phyloP scores from a whole-genome alignment of 2,329 filamentous ascomycete genomes.

The Phyllosticta ampelicida region DNA sequence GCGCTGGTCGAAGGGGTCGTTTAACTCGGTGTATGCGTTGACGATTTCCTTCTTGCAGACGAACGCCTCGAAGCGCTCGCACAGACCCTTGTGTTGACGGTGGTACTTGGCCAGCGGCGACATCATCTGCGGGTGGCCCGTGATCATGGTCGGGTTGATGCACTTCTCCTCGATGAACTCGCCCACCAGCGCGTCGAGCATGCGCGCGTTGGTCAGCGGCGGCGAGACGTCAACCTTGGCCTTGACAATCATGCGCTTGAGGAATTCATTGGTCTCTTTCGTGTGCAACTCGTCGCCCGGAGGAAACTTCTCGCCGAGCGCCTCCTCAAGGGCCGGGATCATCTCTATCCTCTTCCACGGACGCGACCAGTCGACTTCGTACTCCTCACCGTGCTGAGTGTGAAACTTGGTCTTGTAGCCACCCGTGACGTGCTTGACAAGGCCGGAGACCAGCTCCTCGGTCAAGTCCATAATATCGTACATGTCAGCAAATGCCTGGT shows the following conservation, averaged over 20 bases:
- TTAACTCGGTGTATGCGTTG: conserved; percentile 96
- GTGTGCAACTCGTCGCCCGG: conserved; percentile 83
- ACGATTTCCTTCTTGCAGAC: conserved; percentile 96
- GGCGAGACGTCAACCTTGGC: conserved; percentile 81
- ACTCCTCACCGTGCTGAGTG: conserved; percentile 74
- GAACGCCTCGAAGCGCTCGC: conserved; percentile 95
- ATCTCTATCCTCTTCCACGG: conserved; percentile 93
- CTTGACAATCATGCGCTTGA: conserved; percentile 76
- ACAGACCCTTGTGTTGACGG: conserved; percentile 68
- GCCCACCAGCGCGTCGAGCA: conserved; percentile 84
- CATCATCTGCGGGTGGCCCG: conserved; percentile 77
- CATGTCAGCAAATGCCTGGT: conserved; percentile 64
- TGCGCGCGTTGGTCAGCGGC: conserved; percentile 84
- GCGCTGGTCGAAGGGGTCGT: conserved; percentile 91
- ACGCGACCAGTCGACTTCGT: conserved; percentile 89
- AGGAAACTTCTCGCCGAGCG: conserved; percentile 87
- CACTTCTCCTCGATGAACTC: conserved; percentile 94
- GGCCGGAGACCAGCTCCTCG: conserved; percentile 80
- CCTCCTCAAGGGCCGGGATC: conserved; percentile 86
- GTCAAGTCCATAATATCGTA: conserved; percentile 86
- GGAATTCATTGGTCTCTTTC: conserved; percentile 76
- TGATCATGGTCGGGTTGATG: conserved; percentile 87
- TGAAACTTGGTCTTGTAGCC: conserved; percentile 76
- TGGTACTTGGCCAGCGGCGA: conserved; percentile 94
- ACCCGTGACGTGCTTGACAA: conserved; percentile 83